Evolutionary conservation across 2,329 filamentous ascomycete genomes (phyloP), one percentile per base, ranked within the genome.

Genomic region (Fusarium falciforme): DNA sequence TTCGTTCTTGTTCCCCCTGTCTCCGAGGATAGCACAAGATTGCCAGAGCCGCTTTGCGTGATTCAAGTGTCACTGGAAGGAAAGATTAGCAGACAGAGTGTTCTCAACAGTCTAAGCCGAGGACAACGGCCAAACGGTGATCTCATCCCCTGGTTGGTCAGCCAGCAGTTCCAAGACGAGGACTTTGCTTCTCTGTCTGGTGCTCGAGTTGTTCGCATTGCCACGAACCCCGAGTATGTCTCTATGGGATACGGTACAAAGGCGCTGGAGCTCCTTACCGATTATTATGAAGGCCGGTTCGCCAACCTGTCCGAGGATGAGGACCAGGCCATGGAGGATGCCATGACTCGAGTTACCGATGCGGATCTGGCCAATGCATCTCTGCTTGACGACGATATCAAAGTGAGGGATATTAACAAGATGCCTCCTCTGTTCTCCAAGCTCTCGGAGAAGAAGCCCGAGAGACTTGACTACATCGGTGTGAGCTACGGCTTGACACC

Each of bases 121-220:
- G 97, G 96, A 40, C 93, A 96, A 80, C 89, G 96, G 76, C 94
- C 96, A 2, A 92, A 94, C 42, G 96, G 96, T 78, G 96, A 99
- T 82, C 85, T 99, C 63, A 99, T 99, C 66, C 96, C 96, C 1
- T 99, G 96, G 96, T 89, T 98, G 35, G 94, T 99, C 72, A 97
- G 94, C 81, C 95, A 98, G 81, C 96, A 99, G 81, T 99, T 98
- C 86, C 96, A 98, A 80, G 96, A 99, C 78, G 94, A 97, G 75
- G 95, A 98, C 75, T 99, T 99, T 81, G 96, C 96, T 14, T 92
- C 93, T 44, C 88, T 99, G 1, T 98, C 96, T 16, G 97, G 96
- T 65, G 96, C 96, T 36, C 91, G 96, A 70, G 86, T 99, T 55
- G 96, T 99, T 17, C 91, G 96, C 58, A 98, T 99, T 78, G 96